Base-by-base conservation (phyloP, 441 rosid genomes). In the Lepidium campestre region DNA sequence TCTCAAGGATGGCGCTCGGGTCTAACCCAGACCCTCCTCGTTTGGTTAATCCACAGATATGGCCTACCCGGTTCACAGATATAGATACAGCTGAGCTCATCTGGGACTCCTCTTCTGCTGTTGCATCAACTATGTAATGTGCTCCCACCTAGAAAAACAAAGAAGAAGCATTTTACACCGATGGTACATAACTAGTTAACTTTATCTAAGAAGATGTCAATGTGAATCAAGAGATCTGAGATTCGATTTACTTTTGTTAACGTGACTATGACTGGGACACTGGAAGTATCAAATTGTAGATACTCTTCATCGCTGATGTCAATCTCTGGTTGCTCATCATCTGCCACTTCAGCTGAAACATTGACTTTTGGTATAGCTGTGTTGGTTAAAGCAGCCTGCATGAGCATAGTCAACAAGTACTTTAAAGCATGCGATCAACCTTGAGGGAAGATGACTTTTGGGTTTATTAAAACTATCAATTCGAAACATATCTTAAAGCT, bases 281-380 rank as follows among this genome's bases (percentile, higher is more conserved):
- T 77, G 14, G 88, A 84, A 34, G 94, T 88, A 63, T 87, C 91
- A 17, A 93, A 85, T 64, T 86, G 97, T 59, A 88, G 78, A 80
- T 85, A 90, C 68, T 90, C 96, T 80, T 88, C 94, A 34, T 93
- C 98, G 14, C 96, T 93, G 52, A 88, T 85, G 82, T 88, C 89
- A 57, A 93, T 81, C 78, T 90, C 84, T 3, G 94, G 98, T 74
- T 86, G 89, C 65, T 84, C 96, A 73, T 86, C 92, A 36, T 74
- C 71, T 2, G 83, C 67, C 5, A 78, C 67, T 66, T 77, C 81
- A 2, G 83, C 85, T 65, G 88, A 75, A 27, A 88, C 83, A 10
- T 81, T 60, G 36, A 88, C 92, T 72, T 76, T 86, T 65, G 97
- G 98, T 54, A 93, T 82, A 71, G 84, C 91, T 2, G 96, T 87